Conservation (phyloP, 805 yeast species). For the Sporopachydermia lactativora region DNA sequence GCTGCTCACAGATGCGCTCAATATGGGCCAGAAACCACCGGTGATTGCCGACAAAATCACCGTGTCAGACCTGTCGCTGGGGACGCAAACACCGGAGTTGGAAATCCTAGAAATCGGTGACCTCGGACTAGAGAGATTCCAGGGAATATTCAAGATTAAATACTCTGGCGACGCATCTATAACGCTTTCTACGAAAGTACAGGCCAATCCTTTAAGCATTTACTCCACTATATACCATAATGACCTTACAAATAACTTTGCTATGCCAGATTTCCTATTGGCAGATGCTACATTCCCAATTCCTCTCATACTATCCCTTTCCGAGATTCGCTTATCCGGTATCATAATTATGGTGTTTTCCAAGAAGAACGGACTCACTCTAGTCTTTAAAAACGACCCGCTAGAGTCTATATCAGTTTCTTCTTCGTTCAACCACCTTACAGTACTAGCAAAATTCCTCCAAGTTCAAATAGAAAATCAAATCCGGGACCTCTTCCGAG, state of each 20-base stretch:
- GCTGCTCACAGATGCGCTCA: conserved; percentile 55
- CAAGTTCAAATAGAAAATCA: conserved; percentile 76
- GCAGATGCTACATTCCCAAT: conserved; percentile 58
- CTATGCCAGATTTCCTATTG: conserved; percentile 51
- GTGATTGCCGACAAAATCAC: conserved; percentile 55
- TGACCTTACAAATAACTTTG: conserved; percentile 33
- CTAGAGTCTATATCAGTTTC: conserved; percentile 68
- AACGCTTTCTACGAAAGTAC: conserved; percentile 64
- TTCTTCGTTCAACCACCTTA: conserved; percentile 77
- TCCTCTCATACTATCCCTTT: conserved; percentile 63
- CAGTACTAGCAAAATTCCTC: conserved; percentile 68
- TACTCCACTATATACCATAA: conserved; percentile 25
- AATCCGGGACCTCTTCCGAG: conserved; percentile 67
- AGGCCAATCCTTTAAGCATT: conserved; percentile 71
- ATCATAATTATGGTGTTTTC: conserved; percentile 77
- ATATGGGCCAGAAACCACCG: conserved; percentile 57
- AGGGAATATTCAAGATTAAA: conserved; percentile 70
- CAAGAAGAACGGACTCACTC: conserved; percentile 68
- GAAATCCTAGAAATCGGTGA: conserved; percentile 80
- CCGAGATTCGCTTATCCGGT: conserved; percentile 60
- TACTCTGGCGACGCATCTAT: conserved; percentile 67
- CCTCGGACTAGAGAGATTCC: conserved; percentile 55
- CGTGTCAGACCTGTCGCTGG: conserved; percentile 60
- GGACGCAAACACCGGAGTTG: conserved; percentile 57
- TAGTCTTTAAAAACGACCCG: conserved; percentile 84